A percentile compares a stretch with the other conserved stretches of the same genome.
phyloP scores from a whole-genome alignment of 768 basidiomycete genomes.

The Boletellus emodensis region DNA sequence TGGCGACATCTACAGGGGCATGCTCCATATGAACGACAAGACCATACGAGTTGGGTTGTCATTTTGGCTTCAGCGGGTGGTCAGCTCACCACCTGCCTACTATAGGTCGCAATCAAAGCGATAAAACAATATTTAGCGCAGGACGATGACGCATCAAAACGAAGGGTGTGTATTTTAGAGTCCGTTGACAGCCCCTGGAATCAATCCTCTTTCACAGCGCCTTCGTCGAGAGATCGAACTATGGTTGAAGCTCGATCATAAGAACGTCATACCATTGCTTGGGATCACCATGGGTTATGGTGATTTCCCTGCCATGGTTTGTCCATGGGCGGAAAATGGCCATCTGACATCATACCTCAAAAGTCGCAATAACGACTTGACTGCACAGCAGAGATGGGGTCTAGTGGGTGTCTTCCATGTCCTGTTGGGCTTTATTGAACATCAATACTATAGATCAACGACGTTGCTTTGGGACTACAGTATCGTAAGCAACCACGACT shows the following conservation, averaged over 20 bases:
- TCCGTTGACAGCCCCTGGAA: not conserved
- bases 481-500: slow-evolving; percentile 14
- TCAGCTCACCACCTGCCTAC: not conserved
- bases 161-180: slow-evolving; percentile 4
- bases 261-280: slow-evolving; percentile 29
- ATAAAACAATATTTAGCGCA: slow-evolving; percentile 20
- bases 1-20: slow-evolving; percentile 19
- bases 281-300: slow-evolving; percentile 29
- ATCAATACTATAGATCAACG: slow-evolving; percentile 15
- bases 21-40: slow-evolving; percentile 9
- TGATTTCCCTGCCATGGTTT: slow-evolving; percentile 30
- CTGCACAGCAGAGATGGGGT: slow-evolving; percentile 7
- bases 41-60: slow-evolving; percentile 7
- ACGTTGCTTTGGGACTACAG: slow-evolving; percentile 26
- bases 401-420: slow-evolving; percentile 9
- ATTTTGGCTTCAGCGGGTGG: not conserved
- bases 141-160: slow-evolving; percentile 11
- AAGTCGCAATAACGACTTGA: slow-evolving; percentile 9
- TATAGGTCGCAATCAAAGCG: slow-evolving; percentile 24
- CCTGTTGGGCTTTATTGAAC: not conserved
- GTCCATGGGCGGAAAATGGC: slow-evolving; percentile 32
- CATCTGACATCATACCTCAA: slow-evolving; percentile 24
- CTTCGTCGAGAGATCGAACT: slow-evolving; percentile 29
- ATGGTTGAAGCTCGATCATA: slow-evolving; percentile 29
- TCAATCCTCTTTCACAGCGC: slow-evolving; percentile 7